A percentile compares a stretch with the other conserved stretches of the same genome.
Evolutionary conservation across 179 eudicot genomes (phyloP).

Genomic region (Beta lomatogona): DNA sequence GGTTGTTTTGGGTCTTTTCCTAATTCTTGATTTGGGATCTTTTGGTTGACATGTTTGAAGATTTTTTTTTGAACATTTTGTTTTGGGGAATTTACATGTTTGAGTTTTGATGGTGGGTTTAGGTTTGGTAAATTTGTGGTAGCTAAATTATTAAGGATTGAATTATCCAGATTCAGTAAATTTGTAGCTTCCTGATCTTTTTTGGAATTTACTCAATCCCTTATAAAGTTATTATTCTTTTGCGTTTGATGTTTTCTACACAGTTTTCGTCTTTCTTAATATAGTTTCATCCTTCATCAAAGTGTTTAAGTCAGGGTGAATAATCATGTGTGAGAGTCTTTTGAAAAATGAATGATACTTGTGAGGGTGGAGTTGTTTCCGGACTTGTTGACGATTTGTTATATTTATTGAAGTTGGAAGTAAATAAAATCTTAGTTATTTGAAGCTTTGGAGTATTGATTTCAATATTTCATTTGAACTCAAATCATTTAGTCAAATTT

Average conservation of each 20-base stretch:
- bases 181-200: background rate
- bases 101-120: background rate
- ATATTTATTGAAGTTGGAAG: background rate
- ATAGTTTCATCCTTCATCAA: background rate
- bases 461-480: background rate
- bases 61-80: too few relatives aligned
- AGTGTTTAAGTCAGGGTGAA: background rate
- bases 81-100: background rate
- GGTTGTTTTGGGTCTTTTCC: background rate
- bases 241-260: background rate
- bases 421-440: background rate
- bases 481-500: background rate
- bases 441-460: slow-evolving; percentile 4
- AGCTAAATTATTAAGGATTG: background rate
- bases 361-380: background rate
- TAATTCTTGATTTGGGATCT: background rate
- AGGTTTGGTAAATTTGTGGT: background rate
- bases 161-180: background rate
- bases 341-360: too few relatives aligned
- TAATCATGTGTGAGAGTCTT: too few relatives aligned
- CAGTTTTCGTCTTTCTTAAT: background rate
- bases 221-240: background rate
- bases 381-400: slow-evolving; percentile 7
- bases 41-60: background rate
- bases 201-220: background rate